Evolutionary conservation across 1,139 yeast species (phyloP).

Genomic region (Yamadazyma trypodendri): DNA sequence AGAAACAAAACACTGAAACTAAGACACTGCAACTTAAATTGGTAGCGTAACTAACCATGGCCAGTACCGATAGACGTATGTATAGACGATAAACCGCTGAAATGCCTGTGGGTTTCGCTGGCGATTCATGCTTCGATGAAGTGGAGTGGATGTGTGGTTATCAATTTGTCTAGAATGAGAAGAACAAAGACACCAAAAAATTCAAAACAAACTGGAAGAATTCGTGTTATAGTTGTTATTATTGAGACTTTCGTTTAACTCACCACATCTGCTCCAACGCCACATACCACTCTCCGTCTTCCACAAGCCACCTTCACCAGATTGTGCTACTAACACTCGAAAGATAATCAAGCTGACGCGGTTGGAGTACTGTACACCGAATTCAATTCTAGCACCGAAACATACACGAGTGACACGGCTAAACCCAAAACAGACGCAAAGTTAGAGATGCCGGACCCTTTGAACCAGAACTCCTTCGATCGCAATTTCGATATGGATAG

Average conservation of each 20-base stretch:
- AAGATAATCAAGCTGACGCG: not conserved
- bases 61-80: too few relatives aligned
- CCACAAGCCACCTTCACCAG: too few relatives aligned
- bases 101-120: too few relatives aligned
- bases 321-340: not conserved
- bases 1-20: too few relatives aligned
- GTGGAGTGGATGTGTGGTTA: not conserved
- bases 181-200: constrained; percentile 1
- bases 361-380: constrained; percentile 13
- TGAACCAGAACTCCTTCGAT: constrained; percentile 19
- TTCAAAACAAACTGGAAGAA: constrained; percentile 1
- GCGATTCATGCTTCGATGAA: too few relatives aligned
- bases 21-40: too few relatives aligned
- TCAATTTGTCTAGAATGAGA: constrained; percentile 1
- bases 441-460: constrained; percentile 3
- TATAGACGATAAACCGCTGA: too few relatives aligned
- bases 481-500: constrained; percentile 29
- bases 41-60: too few relatives aligned
- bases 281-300: too few relatives aligned
- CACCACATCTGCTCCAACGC: too few relatives aligned
- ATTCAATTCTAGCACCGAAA: constrained; percentile 44
- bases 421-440: constrained; percentile 2
- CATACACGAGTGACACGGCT: constrained; percentile 34
- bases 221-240: not conserved
- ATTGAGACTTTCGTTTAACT: not conserved